Evolutionary conservation across 768 basidiomycete species (phyloP).

Genomic region (Phlebiopsis gigantea): DNA sequence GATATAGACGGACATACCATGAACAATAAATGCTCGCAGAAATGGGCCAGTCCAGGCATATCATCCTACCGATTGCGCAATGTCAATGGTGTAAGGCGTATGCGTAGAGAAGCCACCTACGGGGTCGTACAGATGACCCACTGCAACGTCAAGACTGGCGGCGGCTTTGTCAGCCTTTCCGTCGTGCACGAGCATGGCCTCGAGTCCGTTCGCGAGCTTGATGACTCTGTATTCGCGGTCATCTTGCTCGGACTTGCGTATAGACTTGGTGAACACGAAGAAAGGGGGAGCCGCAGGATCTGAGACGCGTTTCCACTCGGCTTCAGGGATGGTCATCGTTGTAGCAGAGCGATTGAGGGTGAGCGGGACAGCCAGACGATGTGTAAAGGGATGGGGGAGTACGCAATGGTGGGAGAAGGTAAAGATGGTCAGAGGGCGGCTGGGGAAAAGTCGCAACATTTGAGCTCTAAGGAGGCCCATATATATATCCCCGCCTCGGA

Average conservation of each 20-base stretch:
- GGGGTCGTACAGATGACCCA: slow-evolving; percentile 92
- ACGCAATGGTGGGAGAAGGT: slow-evolving; percentile 1
- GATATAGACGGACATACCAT: too few species aligned
- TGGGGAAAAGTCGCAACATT: slow-evolving; percentile 10
- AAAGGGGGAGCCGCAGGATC: slow-evolving; percentile 3
- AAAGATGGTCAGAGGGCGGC: slow-evolving; percentile 5
- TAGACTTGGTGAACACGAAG: slow-evolving; percentile 46
- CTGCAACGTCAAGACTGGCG: slow-evolving; percentile 90
- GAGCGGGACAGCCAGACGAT: neutral
- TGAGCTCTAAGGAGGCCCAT: neutral
- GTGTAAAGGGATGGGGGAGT: neutral
- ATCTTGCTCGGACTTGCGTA: slow-evolving; percentile 73
- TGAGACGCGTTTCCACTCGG: slow-evolving; percentile 7
- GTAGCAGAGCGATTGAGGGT: neutral
- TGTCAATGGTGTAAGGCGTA: neutral
- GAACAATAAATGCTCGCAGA: slow-evolving; percentile 94
- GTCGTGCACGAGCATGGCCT: slow-evolving; percentile 81
- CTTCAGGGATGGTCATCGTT: slow-evolving; percentile 5
- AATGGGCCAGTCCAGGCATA: slow-evolving; percentile 90
- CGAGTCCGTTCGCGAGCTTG: slow-evolving; percentile 83
- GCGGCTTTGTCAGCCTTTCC: slow-evolving; percentile 88
- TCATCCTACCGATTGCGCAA: slow-evolving; percentile 54
- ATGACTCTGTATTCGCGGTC: slow-evolving; percentile 79
- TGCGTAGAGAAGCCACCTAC: slow-evolving; percentile 38
- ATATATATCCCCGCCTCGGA: neutral